A percentile compares a stretch with the other conserved stretches of the same genome.
phyloP scores from a whole-genome alignment of 1,284 basidiomycete genomes.

The Sphagnurus paluster region DNA sequence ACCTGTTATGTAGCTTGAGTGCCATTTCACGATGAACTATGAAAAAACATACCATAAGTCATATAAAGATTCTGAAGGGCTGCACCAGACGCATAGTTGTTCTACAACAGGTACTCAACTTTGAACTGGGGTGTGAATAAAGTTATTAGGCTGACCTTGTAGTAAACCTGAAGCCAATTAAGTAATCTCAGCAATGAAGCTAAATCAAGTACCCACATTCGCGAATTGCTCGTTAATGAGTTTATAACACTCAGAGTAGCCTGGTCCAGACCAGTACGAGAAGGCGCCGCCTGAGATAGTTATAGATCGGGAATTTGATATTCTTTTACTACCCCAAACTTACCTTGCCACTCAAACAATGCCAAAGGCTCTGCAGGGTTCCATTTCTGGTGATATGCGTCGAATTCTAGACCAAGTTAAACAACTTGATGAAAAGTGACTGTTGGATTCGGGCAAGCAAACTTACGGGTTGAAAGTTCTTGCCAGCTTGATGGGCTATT shows the following conservation, averaged over 20 bases:
- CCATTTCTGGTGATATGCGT: slow-evolving; percentile 30
- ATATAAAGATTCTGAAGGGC: slow-evolving; percentile 42
- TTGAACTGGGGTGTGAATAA: no score
- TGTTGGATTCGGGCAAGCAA: not conserved
- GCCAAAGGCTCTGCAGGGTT: slow-evolving; percentile 38
- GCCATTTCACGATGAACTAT: not conserved
- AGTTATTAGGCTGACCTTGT: slow-evolving; percentile 25
- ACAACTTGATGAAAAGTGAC: not conserved
- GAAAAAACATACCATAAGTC: slow-evolving; percentile 33
- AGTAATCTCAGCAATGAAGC: not conserved
- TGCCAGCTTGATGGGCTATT: slow-evolving; percentile 46
- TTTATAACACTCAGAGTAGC: slow-evolving; percentile 42
- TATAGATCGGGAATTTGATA: not conserved
- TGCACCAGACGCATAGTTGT: slow-evolving; percentile 41
- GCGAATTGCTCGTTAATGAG: slow-evolving; percentile 47
- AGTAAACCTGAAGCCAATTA: no score
- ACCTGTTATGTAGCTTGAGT: slow-evolving; percentile 17
- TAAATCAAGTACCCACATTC: slow-evolving; percentile 39
- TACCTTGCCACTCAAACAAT: slow-evolving; percentile 41
- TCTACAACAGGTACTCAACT: no score
- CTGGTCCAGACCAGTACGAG: slow-evolving; percentile 36
- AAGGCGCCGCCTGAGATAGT: slow-evolving; percentile 35
- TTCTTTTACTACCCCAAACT: not conserved
- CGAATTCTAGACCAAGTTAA: slow-evolving; percentile 29
- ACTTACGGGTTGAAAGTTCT: slow-evolving; percentile 35